Conservation (phyloP, 2,329 filamentous ascomycete genomes). For the Penicillium sp. region DNA sequence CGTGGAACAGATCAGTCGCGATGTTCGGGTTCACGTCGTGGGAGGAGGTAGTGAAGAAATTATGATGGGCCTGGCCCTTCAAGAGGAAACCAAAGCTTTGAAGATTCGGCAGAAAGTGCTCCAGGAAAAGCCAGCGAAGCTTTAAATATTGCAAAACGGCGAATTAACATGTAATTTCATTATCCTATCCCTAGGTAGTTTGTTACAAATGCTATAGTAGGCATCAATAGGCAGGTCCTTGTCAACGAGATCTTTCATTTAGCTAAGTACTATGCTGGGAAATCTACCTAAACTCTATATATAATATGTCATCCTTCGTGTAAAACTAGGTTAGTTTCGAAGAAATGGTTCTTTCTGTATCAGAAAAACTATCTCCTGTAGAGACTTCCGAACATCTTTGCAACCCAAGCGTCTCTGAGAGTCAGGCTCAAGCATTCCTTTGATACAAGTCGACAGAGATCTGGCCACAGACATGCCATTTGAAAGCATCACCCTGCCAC, state of each 20-base stretch:
- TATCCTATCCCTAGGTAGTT: too few relatives aligned
- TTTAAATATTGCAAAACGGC: too few relatives aligned
- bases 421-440: conserved; percentile 39
- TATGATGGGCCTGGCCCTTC: conserved; percentile 31
- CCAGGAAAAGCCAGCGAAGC: conserved; percentile 3
- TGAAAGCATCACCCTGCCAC: conserved; percentile 23
- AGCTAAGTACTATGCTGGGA: background rate
- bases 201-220: too few relatives aligned
- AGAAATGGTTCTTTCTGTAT: conserved; percentile 39
- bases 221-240: too few relatives aligned
- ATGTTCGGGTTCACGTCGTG: conserved; percentile 47
- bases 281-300: background rate
- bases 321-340: background rate
- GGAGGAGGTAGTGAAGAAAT: conserved; percentile 40
- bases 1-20: conserved; percentile 53
- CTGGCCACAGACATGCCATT: conserved; percentile 28
- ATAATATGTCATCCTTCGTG: background rate
- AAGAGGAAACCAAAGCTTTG: conserved; percentile 18
- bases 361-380: conserved; percentile 54
- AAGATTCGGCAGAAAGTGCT: conserved; percentile 3
- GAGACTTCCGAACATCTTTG: conserved; percentile 29
- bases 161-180: too few relatives aligned
- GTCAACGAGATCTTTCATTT: background rate
- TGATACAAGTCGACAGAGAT: conserved; percentile 34
- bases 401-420: conserved; percentile 36